These are phyloP conservation scores for Luffa acutangula DNA, from an alignment of 306 rosid genomes.

Conservation along the genomic window DNA sequence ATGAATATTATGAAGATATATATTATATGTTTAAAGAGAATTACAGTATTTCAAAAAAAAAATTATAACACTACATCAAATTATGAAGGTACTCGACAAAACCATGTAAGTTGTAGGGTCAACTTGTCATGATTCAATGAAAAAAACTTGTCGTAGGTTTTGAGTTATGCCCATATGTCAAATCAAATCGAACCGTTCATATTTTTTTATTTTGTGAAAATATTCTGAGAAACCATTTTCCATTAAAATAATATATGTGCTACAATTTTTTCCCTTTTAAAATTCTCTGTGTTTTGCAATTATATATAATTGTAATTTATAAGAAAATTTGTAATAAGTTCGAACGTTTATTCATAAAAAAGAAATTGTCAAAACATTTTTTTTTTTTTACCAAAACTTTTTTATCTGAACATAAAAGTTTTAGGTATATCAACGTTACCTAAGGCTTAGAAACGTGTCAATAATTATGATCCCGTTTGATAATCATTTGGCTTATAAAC, in stretches of 20 bases:
- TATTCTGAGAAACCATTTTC: neutral
- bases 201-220: neutral
- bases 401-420: too few relatives aligned
- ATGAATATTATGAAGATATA: neutral
- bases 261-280: too few relatives aligned
- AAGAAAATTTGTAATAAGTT: too few relatives aligned
- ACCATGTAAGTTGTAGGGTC: neutral
- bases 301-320: too few relatives aligned
- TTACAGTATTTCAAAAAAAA: neutral
- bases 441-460: too few relatives aligned
- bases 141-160: neutral
- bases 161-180: neutral
- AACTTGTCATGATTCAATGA: neutral
- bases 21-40: neutral
- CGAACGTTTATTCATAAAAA: too few relatives aligned
- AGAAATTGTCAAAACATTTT: too few relatives aligned
- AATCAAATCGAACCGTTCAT: neutral
- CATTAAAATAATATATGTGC: neutral
- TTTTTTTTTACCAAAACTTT: too few relatives aligned
- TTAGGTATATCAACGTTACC: too few relatives aligned
- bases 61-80: neutral
- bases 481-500: too few relatives aligned
- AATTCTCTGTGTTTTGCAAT: too few relatives aligned
- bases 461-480: too few relatives aligned
- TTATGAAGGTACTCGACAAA: neutral